These are phyloP conservation scores for Umbellularia californica DNA, from an alignment of 164 flowering plant species.

Conservation along the genomic window DNA sequence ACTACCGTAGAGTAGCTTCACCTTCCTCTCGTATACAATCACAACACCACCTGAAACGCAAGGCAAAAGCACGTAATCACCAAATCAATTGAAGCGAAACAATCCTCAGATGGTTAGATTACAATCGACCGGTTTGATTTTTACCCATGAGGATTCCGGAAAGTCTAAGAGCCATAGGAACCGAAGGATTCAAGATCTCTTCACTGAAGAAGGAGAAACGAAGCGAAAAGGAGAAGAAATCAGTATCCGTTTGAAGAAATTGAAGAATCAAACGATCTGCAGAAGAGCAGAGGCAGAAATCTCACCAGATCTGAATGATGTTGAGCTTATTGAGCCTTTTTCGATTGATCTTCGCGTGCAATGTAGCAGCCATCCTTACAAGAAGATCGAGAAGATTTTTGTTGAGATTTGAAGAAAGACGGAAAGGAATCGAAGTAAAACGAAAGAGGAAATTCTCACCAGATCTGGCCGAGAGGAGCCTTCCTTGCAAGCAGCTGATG, in stretches of 20 bases:
- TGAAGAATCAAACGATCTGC: not conserved
- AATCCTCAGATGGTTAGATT: too few relatives aligned
- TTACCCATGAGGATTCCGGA: conserved; percentile 97
- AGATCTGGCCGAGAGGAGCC: conserved; percentile 89
- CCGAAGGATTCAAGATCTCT: conserved; percentile 82
- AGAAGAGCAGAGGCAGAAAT: not conserved
- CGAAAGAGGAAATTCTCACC: conserved; percentile 31
- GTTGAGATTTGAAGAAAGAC: not conserved
- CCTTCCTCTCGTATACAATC: conserved; percentile 84
- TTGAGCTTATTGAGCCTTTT: conserved; percentile 67
- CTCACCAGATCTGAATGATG: conserved; percentile 71
- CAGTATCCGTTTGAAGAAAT: not conserved
- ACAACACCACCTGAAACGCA: conserved; percentile 74
- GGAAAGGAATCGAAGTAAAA: not conserved
- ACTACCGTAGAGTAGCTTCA: conserved; percentile 77
- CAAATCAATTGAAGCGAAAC: too few relatives aligned
- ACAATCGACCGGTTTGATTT: not conserved
- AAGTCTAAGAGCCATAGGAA: conserved; percentile 92
- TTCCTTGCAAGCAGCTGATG: conserved; percentile 93
- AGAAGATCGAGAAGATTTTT: not conserved
- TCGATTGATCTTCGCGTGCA: conserved; percentile 78
- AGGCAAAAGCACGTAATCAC: not conserved
- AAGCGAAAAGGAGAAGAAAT: not conserved
- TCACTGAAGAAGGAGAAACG: conserved; percentile 45
- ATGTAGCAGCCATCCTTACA: conserved; percentile 89